Base-by-base conservation (phyloP, 805 yeast genomes). In the Yamadazyma akitaensis region DNA sequence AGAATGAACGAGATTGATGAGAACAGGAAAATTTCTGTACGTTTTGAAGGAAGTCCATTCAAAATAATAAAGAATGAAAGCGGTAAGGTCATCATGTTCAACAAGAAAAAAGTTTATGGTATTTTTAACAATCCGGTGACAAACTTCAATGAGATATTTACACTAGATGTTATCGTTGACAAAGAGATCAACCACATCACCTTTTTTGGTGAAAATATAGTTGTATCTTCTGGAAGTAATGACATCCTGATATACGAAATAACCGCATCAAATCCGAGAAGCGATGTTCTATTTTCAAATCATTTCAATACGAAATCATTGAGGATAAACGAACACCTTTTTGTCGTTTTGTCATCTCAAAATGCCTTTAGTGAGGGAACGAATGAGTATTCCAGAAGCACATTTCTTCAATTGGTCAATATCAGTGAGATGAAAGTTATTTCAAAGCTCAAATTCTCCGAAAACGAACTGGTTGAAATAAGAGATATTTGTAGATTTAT, bases 391-490 rank as follows among this genome's bases (percentile, higher is more conserved):
- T 38, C 50, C 10, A 54, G 55, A 21, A 43, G 40, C 24, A 51
- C 57, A 5, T 49, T 47, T 31, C 25, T 63, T 5, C 53, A 54
- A 30, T 44, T 62, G 26, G 38, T 61, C 6, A 51, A 59, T 30
- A 40, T 40, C 24, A 26, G 8, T 2, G 26, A 47, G 3, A 56
- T 60, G 63, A 42, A 39, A 18, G 36, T 37, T 13, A 12, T 59
- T 2, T 36, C 42, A 24, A 47, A 35, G 11, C 47, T 43, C 9
- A 43, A 50, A 9, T 53, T 48, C 36, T 36, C 51, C 6, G 45
- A 43, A 18, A 21, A 44, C 8, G 36, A 39, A 1, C 51, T 51
- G 7, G 39, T 49, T 3, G 63, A 60, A 34, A 43, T 56, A 26
- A 51, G 54, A 18, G 65, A 61, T 47, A 42, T 63, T 9, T 44